Percentiles rank a stretch among this genome's conserved stretches.
Evolutionary conservation across 208 protist genomes (phyloP).

Genomic region (Trypanosoma platydactyli): DNA sequence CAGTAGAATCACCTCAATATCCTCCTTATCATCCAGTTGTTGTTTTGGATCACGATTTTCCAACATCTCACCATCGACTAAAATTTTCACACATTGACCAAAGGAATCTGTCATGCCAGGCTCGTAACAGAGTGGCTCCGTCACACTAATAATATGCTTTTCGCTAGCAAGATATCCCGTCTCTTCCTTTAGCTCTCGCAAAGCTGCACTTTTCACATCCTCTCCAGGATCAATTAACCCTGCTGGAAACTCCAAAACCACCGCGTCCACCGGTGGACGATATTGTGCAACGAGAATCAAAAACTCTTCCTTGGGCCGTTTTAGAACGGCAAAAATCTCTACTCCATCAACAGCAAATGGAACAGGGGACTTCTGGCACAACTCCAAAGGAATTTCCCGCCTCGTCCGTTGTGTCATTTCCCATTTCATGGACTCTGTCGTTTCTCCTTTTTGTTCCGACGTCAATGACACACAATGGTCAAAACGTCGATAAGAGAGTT

Average conservation of each 20-base stretch:
- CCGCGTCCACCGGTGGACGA: conserved; percentile 67
- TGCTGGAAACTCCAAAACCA: conserved; percentile 79
- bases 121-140: conserved; percentile 49
- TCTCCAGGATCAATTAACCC: conserved; percentile 76
- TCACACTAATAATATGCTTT: conserved; percentile 43
- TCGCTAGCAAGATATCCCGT: conserved; percentile 63
- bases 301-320: conserved; percentile 31
- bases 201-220: conserved; percentile 44
- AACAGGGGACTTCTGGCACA: conserved; percentile 33
- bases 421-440: conserved; percentile 34
- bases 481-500: conserved; percentile 17
- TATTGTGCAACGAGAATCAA: conserved; percentile 84
- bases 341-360: conserved; percentile 61
- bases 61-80: conserved; percentile 44
- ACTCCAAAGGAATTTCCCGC: conserved; percentile 31
- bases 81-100: conserved; percentile 54
- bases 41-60: conserved; percentile 61
- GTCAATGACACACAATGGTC: neutral
- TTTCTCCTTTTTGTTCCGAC: conserved; percentile 6
- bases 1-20: conserved; percentile 79
- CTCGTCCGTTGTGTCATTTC: conserved; percentile 73
- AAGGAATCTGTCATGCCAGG: conserved; percentile 75
- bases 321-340: conserved; percentile 67
- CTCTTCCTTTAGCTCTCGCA: conserved; percentile 84
- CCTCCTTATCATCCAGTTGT: conserved; percentile 63